Percentiles rank a stretch among this genome's conserved stretches.
phyloP scores from a whole-genome alignment of 1,139 yeast species.

The Candida freyschussii region DNA sequence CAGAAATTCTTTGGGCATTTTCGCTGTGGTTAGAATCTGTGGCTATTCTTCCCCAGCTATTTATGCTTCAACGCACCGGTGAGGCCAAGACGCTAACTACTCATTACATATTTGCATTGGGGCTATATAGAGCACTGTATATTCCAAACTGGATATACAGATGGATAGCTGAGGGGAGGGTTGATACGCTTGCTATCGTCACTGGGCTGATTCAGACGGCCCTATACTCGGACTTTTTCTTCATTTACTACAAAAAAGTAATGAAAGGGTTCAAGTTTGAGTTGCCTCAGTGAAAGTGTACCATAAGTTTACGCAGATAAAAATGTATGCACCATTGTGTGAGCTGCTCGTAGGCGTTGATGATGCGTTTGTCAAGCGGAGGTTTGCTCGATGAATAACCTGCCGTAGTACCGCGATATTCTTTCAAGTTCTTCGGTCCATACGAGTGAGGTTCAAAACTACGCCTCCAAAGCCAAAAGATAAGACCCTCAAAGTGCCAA shows the following conservation, averaged over 20 bases:
- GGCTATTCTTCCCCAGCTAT: constrained; percentile 89
- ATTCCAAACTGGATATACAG: constrained; percentile 95
- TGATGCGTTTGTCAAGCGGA: no score
- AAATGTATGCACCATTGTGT: no score
- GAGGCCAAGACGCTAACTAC: constrained; percentile 83
- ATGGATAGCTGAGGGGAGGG: constrained; percentile 59
- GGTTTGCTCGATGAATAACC: no score
- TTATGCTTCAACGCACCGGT: constrained; percentile 84
- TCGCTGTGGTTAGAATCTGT: constrained; percentile 85
- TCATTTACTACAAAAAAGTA: constrained; percentile 79
- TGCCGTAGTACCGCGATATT: no score
- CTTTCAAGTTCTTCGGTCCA: no score
- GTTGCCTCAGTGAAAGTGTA: constrained; percentile 44
- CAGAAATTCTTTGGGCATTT: constrained; percentile 72
- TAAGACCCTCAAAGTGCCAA: no score
- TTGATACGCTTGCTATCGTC: constrained; percentile 65
- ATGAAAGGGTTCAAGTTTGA: constrained; percentile 78
- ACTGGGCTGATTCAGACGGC: constrained; percentile 86
- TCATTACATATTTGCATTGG: constrained; percentile 91
- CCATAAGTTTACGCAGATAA: no score
- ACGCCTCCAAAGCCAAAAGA: no score
- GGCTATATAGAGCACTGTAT: constrained; percentile 81
- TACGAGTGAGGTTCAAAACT: no score
- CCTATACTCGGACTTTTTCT: constrained; percentile 91
- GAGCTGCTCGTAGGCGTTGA: no score